These are phyloP conservation scores for Solanum pimpinellifolium DNA, from an alignment of 257 asterid species.

Conservation along the genomic window DNA sequence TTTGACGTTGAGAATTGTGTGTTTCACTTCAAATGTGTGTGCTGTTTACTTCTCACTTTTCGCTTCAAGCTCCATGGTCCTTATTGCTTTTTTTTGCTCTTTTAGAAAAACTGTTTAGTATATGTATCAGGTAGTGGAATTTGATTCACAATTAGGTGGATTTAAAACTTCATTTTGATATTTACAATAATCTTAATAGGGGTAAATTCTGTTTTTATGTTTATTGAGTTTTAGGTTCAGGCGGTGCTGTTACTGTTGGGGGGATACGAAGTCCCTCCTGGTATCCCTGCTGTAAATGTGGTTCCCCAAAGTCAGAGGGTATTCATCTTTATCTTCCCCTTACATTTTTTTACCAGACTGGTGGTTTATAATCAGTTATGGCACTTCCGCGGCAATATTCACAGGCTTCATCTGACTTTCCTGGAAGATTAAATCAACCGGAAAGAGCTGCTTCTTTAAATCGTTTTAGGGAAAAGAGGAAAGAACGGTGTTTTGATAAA, in stretches of 20 bases:
- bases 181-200: not conserved
- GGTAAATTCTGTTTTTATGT: not conserved
- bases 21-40: not conserved
- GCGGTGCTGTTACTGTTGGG: constrained; percentile 85
- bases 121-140: not conserved
- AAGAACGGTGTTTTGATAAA: constrained; percentile 90
- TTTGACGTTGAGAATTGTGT: not conserved
- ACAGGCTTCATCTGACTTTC: constrained; percentile 57
- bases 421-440: constrained; percentile 72
- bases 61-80: not conserved
- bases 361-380: not conserved
- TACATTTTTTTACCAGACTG: not conserved
- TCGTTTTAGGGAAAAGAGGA: constrained; percentile 89
- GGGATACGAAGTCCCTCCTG: constrained; percentile 74
- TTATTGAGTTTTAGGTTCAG: constrained; percentile 52
- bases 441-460: constrained; percentile 89
- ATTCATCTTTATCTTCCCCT: not conserved
- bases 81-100: not conserved
- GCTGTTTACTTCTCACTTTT: not conserved
- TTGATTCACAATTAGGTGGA: not conserved
- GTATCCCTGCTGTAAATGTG: constrained; percentile 60
- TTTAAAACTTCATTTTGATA: not conserved
- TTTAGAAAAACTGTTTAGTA: not conserved
- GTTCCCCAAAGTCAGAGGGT: constrained; percentile 68
- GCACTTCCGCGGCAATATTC: constrained; percentile 4